Percentiles rank a stretch among this genome's conserved stretches.
phyloP scores from a whole-genome alignment of 2,329 filamentous ascomycete genomes.

The Neopestalotiopsis clavispora region DNA sequence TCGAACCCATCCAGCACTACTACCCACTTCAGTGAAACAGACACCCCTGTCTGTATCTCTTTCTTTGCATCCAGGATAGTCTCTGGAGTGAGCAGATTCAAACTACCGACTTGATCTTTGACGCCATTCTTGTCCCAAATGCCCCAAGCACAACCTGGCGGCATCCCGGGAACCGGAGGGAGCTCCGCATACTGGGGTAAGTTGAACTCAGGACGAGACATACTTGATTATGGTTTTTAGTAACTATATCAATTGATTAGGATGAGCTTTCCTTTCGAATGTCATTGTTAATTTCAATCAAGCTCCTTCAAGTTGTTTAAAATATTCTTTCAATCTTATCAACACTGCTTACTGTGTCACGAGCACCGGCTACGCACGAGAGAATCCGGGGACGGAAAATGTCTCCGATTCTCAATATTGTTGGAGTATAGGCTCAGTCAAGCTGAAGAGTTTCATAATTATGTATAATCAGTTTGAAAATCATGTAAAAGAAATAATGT shows the following conservation, averaged over 20 bases:
- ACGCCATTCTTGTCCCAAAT: neutral
- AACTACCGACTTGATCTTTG: neutral
- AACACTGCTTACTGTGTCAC: neutral
- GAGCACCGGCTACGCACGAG: too few species aligned
- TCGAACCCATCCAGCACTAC: neutral
- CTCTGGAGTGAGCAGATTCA: neutral
- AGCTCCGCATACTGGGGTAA: neutral
- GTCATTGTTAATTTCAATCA: neutral
- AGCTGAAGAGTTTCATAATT: neutral
- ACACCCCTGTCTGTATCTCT: neutral
- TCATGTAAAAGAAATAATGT: too few species aligned
- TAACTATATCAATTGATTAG: neutral
- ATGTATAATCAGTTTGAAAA: neutral
- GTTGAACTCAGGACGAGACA: neutral
- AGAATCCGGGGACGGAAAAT: neutral
- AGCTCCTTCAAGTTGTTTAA: neutral
- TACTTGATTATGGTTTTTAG: neutral
- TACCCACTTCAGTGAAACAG: neutral
- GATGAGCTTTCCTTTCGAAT: neutral
- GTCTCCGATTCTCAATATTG: neutral
- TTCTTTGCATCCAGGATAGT: neutral
- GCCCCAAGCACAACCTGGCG: neutral
- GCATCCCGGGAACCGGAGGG: neutral
- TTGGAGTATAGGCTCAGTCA: neutral
- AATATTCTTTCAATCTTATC: neutral